These are phyloP conservation scores for Fimicolochytrium jonesii DNA, from an alignment of 192 early-diverging fungal genomes.

Conservation along the genomic window DNA sequence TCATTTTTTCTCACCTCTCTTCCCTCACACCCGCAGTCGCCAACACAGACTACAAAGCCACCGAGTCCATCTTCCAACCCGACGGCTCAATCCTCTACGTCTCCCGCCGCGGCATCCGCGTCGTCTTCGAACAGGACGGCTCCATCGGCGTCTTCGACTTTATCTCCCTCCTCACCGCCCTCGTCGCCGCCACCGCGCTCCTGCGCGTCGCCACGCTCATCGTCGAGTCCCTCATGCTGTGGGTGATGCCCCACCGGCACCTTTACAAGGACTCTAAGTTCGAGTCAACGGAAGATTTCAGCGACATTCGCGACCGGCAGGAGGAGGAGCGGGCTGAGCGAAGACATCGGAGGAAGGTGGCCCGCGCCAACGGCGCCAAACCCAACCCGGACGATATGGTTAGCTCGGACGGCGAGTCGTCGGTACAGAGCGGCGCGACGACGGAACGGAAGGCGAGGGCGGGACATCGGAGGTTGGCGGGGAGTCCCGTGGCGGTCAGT, in stretches of 20 bases:
- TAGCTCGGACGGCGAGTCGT: too few relatives aligned
- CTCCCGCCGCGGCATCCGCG: conserved; percentile 30
- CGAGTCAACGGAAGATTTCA: conserved; percentile 17
- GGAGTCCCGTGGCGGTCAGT: too few relatives aligned
- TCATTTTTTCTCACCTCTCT: not conserved
- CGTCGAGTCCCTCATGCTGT: conserved; percentile 35
- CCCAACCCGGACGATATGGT: too few relatives aligned
- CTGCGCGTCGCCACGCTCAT: conserved; percentile 29
- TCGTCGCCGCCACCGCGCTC: conserved; percentile 36
- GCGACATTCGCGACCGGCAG: conserved; percentile 9
- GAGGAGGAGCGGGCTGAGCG: not conserved
- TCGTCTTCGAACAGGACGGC: conserved; percentile 29
- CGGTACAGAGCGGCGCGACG: too few relatives aligned
- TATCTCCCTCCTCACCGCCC: conserved; percentile 16
- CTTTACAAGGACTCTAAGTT: conserved; percentile 26
- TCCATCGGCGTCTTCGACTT: conserved; percentile 33
- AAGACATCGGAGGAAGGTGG: not conserved
- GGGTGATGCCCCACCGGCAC: conserved; percentile 18
- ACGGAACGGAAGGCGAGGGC: too few relatives aligned
- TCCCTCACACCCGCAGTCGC: conserved; percentile 4
- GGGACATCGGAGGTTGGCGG: too few relatives aligned
- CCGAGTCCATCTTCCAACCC: conserved; percentile 18
- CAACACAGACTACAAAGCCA: conserved; percentile 22
- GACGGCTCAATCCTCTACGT: conserved; percentile 33
- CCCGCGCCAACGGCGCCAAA: too few relatives aligned